phyloP scores from a whole-genome alignment of 2,329 filamentous ascomycete species.

The Trichophyton equinum region DNA sequence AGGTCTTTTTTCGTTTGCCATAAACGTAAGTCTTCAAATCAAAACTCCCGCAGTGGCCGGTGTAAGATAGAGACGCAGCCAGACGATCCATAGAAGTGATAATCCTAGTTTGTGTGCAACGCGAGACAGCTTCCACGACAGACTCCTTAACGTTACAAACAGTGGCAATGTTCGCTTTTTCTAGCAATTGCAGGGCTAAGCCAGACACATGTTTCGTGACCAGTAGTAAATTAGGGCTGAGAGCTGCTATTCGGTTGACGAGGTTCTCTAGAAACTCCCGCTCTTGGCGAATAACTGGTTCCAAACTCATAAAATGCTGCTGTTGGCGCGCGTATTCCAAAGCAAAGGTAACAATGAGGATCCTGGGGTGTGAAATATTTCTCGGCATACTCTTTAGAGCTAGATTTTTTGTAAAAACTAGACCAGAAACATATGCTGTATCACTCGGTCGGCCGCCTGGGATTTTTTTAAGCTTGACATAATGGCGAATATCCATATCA shows the following conservation, averaged over 20 bases:
- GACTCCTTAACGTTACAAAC: slow-evolving; percentile 95
- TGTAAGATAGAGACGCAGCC: slow-evolving; percentile 57
- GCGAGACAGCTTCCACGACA: slow-evolving; percentile 85
- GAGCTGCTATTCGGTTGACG: slow-evolving; percentile 76
- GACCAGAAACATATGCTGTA: slow-evolving; percentile 89
- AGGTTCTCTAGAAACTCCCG: slow-evolving; percentile 85
- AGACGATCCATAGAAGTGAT: slow-evolving; percentile 94
- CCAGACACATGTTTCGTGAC: slow-evolving; percentile 89
- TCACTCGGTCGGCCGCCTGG: slow-evolving; percentile 80
- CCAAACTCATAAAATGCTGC: slow-evolving; percentile 93
- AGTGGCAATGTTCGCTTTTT: slow-evolving; percentile 80
- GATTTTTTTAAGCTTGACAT: slow-evolving; percentile 94
- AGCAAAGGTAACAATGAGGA: slow-evolving; percentile 85
- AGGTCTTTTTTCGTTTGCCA: slow-evolving; percentile 76
- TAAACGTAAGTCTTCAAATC: slow-evolving; percentile 94
- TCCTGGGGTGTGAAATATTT: slow-evolving; percentile 68
- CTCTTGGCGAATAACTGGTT: slow-evolving; percentile 93
- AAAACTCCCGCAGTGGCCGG: slow-evolving; percentile 73
- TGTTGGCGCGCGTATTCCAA: slow-evolving; percentile 92
- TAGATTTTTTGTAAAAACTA: slow-evolving; percentile 95
- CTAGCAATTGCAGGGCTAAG: slow-evolving; percentile 74
- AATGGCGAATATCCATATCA: slow-evolving; percentile 93
- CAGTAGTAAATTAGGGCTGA: slow-evolving; percentile 75
- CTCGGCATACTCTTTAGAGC: slow-evolving; percentile 93
- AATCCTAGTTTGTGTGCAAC: slow-evolving; percentile 81